Conservation (phyloP, 2,329 filamentous ascomycete species). For the Hymenoscyphus albidus region DNA sequence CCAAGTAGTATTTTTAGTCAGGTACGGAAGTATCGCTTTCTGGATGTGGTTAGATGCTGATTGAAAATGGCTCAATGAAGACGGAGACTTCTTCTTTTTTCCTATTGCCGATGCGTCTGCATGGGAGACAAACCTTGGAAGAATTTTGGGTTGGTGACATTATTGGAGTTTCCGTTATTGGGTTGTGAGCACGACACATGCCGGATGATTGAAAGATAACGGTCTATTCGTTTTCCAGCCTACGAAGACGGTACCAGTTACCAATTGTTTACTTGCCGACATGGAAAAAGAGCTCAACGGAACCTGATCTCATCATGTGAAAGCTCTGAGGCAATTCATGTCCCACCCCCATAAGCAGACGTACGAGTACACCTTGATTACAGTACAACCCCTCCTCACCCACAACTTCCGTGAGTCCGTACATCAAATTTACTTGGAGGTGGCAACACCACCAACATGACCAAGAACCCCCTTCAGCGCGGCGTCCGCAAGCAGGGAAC, state of each 20-base stretch:
- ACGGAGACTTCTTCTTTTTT: background rate
- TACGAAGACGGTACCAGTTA: background rate
- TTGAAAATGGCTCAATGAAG: background rate
- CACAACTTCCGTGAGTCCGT: background rate
- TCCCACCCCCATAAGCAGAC: background rate
- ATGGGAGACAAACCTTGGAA: background rate
- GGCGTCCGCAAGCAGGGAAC: too few relatives aligned
- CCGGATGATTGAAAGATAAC: background rate
- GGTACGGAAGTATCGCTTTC: background rate
- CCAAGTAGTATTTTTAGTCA: background rate
- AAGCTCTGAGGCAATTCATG: background rate
- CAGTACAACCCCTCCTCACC: background rate
- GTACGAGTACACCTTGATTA: background rate
- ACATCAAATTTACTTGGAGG: background rate
- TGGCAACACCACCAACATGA: background rate
- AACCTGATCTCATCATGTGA: background rate
- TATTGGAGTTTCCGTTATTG: background rate
- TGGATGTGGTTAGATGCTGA: background rate
- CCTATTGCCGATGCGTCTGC: background rate
- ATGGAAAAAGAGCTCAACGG: background rate
- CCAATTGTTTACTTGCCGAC: background rate
- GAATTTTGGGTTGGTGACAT: background rate
- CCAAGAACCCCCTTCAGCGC: too few relatives aligned
- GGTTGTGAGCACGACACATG: background rate
- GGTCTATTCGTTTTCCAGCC: background rate